phyloP scores from a whole-genome alignment of 208 protist genomes.

The Kentomonas sorsogonicus region DNA sequence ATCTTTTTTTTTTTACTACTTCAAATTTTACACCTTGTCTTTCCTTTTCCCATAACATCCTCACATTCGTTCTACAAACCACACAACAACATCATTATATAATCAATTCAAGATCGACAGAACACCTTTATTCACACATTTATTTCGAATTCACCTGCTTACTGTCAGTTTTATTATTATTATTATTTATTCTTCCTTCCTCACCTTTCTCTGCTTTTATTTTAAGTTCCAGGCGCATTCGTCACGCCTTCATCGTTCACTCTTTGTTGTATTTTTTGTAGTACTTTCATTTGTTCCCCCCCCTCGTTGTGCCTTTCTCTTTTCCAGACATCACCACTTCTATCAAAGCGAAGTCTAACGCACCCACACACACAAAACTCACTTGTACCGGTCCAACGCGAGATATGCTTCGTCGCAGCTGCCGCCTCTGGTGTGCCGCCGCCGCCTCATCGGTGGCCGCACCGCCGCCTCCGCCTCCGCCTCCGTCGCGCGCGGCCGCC shows the following conservation, averaged over 20 bases:
- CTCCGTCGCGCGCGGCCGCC: not conserved
- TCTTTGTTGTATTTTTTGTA: not conserved
- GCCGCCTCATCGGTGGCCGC: constrained; percentile 1
- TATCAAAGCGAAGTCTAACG: not conserved
- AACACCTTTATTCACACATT: too few species aligned
- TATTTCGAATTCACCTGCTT: not conserved
- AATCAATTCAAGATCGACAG: too few species aligned
- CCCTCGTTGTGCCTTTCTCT: not conserved
- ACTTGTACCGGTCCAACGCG: not conserved
- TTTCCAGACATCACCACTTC: not conserved
- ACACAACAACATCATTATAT: too few species aligned
- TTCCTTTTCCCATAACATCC: too few species aligned
- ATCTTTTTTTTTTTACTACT: too few species aligned
- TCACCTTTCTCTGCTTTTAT: too few species aligned
- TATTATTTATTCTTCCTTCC: too few species aligned
- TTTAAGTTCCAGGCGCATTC: too few species aligned
- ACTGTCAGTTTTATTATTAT: not conserved
- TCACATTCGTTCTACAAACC: too few species aligned
- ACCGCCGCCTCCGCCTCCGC: not conserved
- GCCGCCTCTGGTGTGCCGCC: constrained; percentile 15
- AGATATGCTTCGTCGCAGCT: constrained; percentile 16
- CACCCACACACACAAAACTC: too few species aligned
- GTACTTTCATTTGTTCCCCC: not conserved
- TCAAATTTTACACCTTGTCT: too few species aligned
- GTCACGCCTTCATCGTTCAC: not conserved